Evolutionary conservation across 148 eudicot species (phyloP).

Genomic region (Agrostemma githago): DNA sequence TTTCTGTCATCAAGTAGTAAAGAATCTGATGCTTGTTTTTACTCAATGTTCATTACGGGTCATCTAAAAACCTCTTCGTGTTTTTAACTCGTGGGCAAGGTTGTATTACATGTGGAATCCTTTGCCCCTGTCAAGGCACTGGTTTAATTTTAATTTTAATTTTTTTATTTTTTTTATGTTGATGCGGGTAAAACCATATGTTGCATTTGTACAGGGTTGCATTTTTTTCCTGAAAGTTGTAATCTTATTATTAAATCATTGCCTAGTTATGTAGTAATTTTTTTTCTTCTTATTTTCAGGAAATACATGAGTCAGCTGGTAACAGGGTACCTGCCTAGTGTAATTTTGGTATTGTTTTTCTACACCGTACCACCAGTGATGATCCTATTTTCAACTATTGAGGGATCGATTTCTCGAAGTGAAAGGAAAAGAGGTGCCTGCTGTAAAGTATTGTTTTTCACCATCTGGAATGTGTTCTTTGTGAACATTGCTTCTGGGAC

Average conservation of each 20-base stretch:
- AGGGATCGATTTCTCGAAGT: conserved; percentile 96
- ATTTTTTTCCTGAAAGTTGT: not conserved
- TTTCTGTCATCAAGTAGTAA: not conserved
- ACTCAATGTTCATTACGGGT: not conserved
- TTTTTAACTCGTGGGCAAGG: not conserved
- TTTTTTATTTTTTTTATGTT: not conserved
- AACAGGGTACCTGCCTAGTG: conserved; percentile 96
- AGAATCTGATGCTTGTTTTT: not conserved
- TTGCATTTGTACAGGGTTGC: not conserved
- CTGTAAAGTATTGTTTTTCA: conserved; percentile 64
- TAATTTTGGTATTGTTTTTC: conserved; percentile 62
- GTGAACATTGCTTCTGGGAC: conserved; percentile 70
- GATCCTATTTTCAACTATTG: conserved; percentile 75
- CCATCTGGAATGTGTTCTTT: conserved; percentile 94
- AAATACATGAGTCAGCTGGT: conserved; percentile 41
- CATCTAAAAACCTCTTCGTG: not conserved
- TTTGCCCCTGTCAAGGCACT: not conserved
- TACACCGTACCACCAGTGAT: conserved; percentile 71
- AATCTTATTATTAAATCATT: not conserved
- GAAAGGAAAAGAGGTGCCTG: conserved; percentile 83
- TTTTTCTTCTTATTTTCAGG: conserved; percentile 37
- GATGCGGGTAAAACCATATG: not conserved
- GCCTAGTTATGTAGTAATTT: not conserved
- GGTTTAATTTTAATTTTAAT: not conserved
- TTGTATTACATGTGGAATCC: not conserved